phyloP scores from a whole-genome alignment of 116 monocot genomes.

The Cymodocea nodosa region DNA sequence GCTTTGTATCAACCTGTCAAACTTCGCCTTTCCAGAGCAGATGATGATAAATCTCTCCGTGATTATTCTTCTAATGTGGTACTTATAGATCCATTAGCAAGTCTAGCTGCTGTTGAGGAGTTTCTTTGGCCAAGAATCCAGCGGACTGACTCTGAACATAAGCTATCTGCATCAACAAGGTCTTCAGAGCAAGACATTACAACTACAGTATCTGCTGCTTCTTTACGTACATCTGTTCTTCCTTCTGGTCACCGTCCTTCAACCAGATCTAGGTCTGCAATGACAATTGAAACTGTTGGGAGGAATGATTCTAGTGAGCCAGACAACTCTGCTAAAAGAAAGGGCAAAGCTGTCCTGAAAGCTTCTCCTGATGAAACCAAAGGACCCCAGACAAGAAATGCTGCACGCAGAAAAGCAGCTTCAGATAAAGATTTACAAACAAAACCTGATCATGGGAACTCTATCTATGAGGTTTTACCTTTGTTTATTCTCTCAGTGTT shows the following conservation, averaged over 20 bases:
- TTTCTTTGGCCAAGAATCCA: constrained; percentile 97
- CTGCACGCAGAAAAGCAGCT: constrained; percentile 44
- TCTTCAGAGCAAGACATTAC: constrained; percentile 45
- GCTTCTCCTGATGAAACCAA: constrained; percentile 49
- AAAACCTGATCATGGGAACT: constrained; percentile 48
- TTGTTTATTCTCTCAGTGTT: neutral
- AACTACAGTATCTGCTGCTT: constrained; percentile 26
- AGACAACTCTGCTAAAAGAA: constrained; percentile 56
- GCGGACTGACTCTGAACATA: constrained; percentile 57
- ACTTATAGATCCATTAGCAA: constrained; percentile 91
- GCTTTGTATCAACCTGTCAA: constrained; percentile 82
- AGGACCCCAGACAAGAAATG: constrained; percentile 79
- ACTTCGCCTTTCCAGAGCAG: constrained; percentile 75
- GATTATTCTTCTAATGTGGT: constrained; percentile 98
- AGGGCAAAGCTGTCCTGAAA: constrained; percentile 91
- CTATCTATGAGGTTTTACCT: constrained; percentile 70
- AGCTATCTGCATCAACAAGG: constrained; percentile 29
- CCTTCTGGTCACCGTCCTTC: constrained; percentile 48
- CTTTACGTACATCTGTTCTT: constrained; percentile 28
- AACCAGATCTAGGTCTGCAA: constrained; percentile 64
- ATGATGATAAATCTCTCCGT: constrained; percentile 82
- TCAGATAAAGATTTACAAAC: constrained; percentile 57
- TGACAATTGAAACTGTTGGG: constrained; percentile 35
- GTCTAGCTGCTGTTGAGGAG: constrained; percentile 88
- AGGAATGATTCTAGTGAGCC: constrained; percentile 50